Evolutionary conservation across 2,329 filamentous ascomycete genomes (phyloP).

Genomic region (Whalleya microplaca): DNA sequence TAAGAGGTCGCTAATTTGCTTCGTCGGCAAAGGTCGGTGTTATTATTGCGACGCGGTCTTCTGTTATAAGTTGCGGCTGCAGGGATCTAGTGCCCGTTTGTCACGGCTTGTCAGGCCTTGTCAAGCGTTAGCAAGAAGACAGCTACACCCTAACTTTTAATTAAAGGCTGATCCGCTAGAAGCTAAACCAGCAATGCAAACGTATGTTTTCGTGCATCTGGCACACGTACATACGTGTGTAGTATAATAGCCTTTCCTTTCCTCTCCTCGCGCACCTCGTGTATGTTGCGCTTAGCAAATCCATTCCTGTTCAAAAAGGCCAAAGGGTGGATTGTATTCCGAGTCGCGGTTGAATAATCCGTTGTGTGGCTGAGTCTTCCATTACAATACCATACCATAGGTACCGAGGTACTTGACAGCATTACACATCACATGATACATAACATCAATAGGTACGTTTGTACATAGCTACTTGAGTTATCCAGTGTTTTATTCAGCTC

Average conservation of each 20-base stretch:
- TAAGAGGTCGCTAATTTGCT: neutral
- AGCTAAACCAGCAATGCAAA: neutral
- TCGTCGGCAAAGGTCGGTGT: no score
- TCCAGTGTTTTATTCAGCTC: no score
- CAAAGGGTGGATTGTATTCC: neutral
- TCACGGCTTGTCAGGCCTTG: neutral
- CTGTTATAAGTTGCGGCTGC: neutral
- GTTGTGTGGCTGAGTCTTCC: constrained; percentile 28
- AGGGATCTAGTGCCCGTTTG: neutral
- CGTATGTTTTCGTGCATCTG: no score
- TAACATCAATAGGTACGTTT: no score
- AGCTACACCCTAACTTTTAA: neutral
- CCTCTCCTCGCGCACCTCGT: no score
- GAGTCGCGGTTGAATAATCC: constrained; percentile 8
- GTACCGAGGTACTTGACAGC: no score
- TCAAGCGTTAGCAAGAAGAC: neutral
- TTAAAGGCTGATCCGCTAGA: neutral
- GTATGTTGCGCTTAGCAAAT: no score
- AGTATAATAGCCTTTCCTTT: neutral
- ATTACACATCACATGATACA: no score
- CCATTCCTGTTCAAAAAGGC: no score
- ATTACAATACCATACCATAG: neutral
- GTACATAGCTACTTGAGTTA: no score
- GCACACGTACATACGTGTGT: no score
- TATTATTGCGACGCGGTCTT: constrained; percentile 3